Conservation (phyloP, 2,329 filamentous ascomycete species). For the Aspergillus bombycis region DNA sequence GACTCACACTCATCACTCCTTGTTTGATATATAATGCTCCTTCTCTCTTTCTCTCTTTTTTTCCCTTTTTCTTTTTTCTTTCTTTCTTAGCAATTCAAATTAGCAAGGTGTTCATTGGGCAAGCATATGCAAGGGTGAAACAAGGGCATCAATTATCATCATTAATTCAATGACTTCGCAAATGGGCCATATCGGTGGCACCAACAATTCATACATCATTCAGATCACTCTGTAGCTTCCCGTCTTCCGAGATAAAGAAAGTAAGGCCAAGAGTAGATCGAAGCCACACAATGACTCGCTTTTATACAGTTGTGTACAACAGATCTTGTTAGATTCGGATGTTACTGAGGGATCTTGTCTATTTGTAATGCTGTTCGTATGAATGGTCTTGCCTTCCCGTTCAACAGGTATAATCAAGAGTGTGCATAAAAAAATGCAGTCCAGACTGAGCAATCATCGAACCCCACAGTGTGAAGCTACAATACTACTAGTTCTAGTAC, state of each 20-base stretch:
- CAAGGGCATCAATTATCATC: neutral
- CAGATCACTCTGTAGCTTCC: neutral
- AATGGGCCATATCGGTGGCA: neutral
- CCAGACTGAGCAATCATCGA: neutral
- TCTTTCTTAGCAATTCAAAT: conserved; percentile 4
- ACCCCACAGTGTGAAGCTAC: too few relatives aligned
- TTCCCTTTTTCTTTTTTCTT: conserved; percentile 1
- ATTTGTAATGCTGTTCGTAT: neutral
- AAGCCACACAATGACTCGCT: neutral
- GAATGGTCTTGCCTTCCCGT: neutral
- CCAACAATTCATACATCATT: neutral
- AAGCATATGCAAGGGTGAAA: conserved; percentile 10
- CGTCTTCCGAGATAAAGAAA: neutral
- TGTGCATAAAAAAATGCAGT: neutral
- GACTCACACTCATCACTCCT: neutral
- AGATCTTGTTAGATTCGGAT: neutral
- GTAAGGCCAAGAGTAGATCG: neutral
- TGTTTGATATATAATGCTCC: neutral
- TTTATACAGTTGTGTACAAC: too few relatives aligned
- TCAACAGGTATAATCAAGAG: neutral
- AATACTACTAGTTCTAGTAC: too few relatives aligned
- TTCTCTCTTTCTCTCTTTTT: neutral
- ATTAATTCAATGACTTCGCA: neutral
- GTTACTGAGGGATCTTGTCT: neutral
- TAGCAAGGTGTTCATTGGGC: conserved; percentile 17